Percentiles rank a stretch among this genome's conserved stretches.
Conservation (phyloP, 2,329 filamentous ascomycete genomes). For the Thielaviopsis musarum region DNA sequence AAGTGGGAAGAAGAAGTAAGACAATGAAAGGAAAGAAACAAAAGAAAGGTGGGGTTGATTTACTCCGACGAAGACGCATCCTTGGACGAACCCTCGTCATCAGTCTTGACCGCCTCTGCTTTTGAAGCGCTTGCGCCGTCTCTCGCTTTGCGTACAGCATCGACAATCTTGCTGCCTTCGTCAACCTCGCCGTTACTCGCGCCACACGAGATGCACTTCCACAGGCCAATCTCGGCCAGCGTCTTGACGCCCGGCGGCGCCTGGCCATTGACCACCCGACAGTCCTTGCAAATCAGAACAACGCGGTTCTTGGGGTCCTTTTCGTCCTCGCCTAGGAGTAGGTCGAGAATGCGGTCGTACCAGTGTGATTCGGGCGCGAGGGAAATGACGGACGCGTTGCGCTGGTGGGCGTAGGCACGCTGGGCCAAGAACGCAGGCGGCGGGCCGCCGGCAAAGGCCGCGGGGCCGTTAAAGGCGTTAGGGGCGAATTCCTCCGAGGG, state of each 20-base stretch:
- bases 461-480: constrained; percentile 40
- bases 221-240: constrained; percentile 64
- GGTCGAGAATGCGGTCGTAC: constrained; percentile 89
- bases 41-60: not conserved
- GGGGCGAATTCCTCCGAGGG: constrained; percentile 48
- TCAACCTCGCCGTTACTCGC: constrained; percentile 67
- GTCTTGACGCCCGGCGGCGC: constrained; percentile 72
- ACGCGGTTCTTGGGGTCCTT: constrained; percentile 81
- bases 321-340: constrained; percentile 88
- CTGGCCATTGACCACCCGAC: constrained; percentile 85
- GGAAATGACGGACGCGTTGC: not conserved
- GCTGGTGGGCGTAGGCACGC: not conserved
- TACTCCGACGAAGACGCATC: constrained; percentile 3
- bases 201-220: constrained; percentile 79
- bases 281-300: constrained; percentile 66
- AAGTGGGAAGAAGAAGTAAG: not conserved
- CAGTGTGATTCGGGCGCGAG: constrained; percentile 41
- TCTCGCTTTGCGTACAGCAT: constrained; percentile 35
- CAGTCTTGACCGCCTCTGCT: not conserved
- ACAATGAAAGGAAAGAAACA: not conserved
- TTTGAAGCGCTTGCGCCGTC: constrained; percentile 8
- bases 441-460: constrained; percentile 6
- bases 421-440: constrained; percentile 3
- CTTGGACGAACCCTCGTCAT: constrained; percentile 13
- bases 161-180: constrained; percentile 56